Evolutionary conservation across 805 yeast genomes (phyloP).

Genomic region (Jamesozyma hellenica): DNA sequence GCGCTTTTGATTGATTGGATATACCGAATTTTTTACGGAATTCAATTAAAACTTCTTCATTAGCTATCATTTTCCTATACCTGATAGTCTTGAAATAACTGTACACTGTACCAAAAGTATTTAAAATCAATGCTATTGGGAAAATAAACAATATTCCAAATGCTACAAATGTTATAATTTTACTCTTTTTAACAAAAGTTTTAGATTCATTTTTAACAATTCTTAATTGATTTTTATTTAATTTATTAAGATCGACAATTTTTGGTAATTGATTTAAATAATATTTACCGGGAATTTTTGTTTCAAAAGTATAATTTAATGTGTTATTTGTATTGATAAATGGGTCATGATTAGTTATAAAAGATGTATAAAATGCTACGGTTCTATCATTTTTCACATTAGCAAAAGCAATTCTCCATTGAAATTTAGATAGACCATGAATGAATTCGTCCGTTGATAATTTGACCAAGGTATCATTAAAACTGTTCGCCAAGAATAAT

Average conservation of each 20-base stretch:
- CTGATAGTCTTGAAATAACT: constrained; percentile 21
- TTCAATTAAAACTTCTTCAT: constrained; percentile 15
- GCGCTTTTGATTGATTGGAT: constrained; percentile 18
- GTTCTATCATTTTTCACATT: constrained; percentile 76
- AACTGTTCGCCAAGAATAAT: constrained; percentile 44
- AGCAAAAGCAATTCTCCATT: constrained; percentile 52
- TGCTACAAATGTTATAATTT: not conserved
- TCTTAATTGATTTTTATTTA: constrained; percentile 7
- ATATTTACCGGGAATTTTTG: constrained; percentile 25
- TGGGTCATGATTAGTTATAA: constrained; percentile 63
- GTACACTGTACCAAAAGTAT: constrained; percentile 24
- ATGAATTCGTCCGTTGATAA: constrained; percentile 34
- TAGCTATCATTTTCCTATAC: constrained; percentile 17
- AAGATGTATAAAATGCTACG: constrained; percentile 80
- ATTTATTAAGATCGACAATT: constrained; percentile 18
- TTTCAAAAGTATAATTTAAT: constrained; percentile 39
- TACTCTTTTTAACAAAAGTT: not conserved
- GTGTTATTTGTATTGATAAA: constrained; percentile 48
- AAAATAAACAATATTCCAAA: constrained; percentile 9
- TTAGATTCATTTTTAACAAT: not conserved
- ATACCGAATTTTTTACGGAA: constrained; percentile 18
- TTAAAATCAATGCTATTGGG: constrained; percentile 21
- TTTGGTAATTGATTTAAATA: constrained; percentile 18
- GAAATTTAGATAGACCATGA: constrained; percentile 48
- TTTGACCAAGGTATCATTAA: constrained; percentile 37